Base-by-base conservation (phyloP, 768 basidiomycete species). In the Rhodotorula diobovata region DNA sequence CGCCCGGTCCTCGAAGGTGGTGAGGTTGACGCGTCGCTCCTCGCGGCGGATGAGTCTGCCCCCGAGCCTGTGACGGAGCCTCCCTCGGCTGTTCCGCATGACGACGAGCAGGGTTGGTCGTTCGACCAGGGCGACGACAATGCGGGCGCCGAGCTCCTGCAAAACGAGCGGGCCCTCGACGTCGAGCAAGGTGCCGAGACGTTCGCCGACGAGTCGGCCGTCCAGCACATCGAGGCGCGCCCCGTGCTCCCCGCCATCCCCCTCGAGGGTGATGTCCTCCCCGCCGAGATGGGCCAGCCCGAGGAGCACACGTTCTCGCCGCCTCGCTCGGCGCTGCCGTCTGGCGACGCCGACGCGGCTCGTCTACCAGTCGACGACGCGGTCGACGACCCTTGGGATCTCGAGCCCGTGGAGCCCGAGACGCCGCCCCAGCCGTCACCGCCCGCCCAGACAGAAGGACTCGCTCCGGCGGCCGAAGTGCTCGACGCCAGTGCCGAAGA, bases 331-430 rank as follows among this genome's bases (percentile, higher is more conserved):
- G 48, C 61, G 10, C 23, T 62, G 6, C 60, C 60, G 16, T 21
- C 16, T 16, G 54, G 7, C 14, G 56, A 55, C 2, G 16, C 18
- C 14, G 60, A 30, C 20, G 50, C 41, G 14, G 14, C 41, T 2
- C 41, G 6, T 5, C 41, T 14, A 12, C 14, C 30, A 18, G 53
- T 43, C 6, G 63, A 64, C 63, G 43, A 41, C 23, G 10, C 6
- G 8, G 6, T n/a, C 55, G 64, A 66, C 56, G 64, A 66, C 34
- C 56, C 56, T 1, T 66, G 64, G 64, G 64, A 66, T 28, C 55
- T 66, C 23, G 64, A 66, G 32, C 64, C 56, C 4, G 45, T 53
- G 9, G 62, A 63, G 20, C 63, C 63, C 9, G 11, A 34, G 23
- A 18, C 35, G 25, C 15, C 56, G 37, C 25, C 16, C 18, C 21